These are phyloP conservation scores for Alisma plantagoaquatica DNA, from an alignment of 106 monocot species.

Conservation along the genomic window DNA sequence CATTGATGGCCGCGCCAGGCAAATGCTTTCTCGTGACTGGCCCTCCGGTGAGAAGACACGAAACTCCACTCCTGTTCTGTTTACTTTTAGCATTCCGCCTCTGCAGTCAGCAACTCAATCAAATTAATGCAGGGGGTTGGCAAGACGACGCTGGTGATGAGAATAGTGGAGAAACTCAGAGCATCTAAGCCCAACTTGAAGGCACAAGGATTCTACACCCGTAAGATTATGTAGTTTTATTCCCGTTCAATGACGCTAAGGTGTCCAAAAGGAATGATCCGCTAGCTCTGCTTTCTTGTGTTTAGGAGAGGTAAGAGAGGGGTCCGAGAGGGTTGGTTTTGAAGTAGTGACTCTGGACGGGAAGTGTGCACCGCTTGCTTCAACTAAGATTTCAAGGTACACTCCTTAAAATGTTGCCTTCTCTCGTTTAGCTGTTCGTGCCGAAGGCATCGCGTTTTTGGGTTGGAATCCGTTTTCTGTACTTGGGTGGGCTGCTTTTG, in stretches of 20 bases:
- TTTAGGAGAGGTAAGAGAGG: slow-evolving; percentile 69
- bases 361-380: slow-evolving; percentile 49
- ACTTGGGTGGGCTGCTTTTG: too few relatives aligned
- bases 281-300: neutral
- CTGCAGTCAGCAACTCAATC: neutral
- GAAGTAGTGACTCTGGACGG: slow-evolving; percentile 72
- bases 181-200: slow-evolving; percentile 52
- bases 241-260: too few relatives aligned
- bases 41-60: slow-evolving; percentile 37
- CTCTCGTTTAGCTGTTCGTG: too few relatives aligned
- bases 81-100: neutral
- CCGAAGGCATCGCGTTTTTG: too few relatives aligned
- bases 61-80: neutral
- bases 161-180: slow-evolving; percentile 46
- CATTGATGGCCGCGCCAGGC: slow-evolving; percentile 18
- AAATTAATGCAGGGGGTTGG: slow-evolving; percentile 52
- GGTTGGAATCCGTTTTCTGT: too few relatives aligned
- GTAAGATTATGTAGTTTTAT: slow-evolving; percentile 14
- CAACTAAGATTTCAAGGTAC: slow-evolving; percentile 43
- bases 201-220: slow-evolving; percentile 77
- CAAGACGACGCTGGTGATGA: slow-evolving; percentile 88
- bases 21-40: slow-evolving; percentile 83
- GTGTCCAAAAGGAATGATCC: neutral
- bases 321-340: slow-evolving; percentile 64
- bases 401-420: too few relatives aligned